These are phyloP conservation scores for Podospora sp. DNA, from an alignment of 495 filamentous ascomycete genomes.

Conservation along the genomic window DNA sequence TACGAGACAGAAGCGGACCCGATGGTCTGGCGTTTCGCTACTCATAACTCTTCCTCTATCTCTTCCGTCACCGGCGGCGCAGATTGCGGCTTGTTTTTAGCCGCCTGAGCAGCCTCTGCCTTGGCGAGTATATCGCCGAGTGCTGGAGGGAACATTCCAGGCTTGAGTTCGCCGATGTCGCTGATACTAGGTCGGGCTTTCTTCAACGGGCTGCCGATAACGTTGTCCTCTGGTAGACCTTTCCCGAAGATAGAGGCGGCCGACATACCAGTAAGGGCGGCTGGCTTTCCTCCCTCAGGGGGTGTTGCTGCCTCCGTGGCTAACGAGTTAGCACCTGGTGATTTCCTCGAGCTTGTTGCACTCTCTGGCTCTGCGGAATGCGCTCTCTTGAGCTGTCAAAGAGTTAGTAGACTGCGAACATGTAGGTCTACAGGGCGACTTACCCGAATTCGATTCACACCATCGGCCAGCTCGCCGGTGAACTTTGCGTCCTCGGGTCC, in stretches of 20 bases:
- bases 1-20: neutral
- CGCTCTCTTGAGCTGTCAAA: slow-evolving; percentile 81
- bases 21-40: slow-evolving; percentile 28
- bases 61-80: slow-evolving; percentile 29
- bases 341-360: slow-evolving; percentile 45
- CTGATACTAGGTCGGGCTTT: slow-evolving; percentile 73
- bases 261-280: slow-evolving; percentile 25
- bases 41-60: slow-evolving; percentile 48
- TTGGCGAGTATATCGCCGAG: slow-evolving; percentile 51
- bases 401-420: slow-evolving; percentile 27
- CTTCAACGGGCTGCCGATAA: slow-evolving; percentile 80
- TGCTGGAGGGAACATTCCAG: slow-evolving; percentile 45
- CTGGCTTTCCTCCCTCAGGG: slow-evolving; percentile 11
- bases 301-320: slow-evolving; percentile 40
- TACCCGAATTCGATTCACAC: slow-evolving; percentile 90
- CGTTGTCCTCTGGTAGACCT: slow-evolving; percentile 42
- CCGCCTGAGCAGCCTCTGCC: slow-evolving; percentile 45
- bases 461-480: slow-evolving; percentile 85
- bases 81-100: slow-evolving; percentile 38
- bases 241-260: slow-evolving; percentile 39
- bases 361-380: slow-evolving; percentile 80
- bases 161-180: slow-evolving; percentile 46
- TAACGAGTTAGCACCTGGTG: slow-evolving; percentile 38
- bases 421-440: slow-evolving; percentile 34
- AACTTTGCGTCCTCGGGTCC: slow-evolving; percentile 76